Base-by-base conservation (phyloP, 1,139 yeast genomes). In the Candida sanyaensis region DNA sequence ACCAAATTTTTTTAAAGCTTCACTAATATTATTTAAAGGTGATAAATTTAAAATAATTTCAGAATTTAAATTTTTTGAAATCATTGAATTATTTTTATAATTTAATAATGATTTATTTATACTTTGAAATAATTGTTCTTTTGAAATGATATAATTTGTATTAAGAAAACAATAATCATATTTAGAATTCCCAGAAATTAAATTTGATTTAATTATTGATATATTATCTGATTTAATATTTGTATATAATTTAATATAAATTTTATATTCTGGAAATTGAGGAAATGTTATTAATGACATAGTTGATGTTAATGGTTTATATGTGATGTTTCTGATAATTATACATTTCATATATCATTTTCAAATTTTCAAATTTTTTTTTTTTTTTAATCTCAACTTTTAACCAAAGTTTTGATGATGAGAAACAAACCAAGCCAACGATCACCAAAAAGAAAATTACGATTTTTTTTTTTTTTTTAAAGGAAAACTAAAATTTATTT, bases 11-110 rank as follows among this genome's bases (percentile, higher is more conserved):
- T 64, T 68, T 51, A 75, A 62, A 1, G 80, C 77, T 48, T 75
- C 79, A 63, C 66, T 64, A 41, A 75, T 71, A 50, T 73, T 75
- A 59, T 74, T 75, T 12, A 70, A 63, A 2, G 80, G 78, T 4
- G 76, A 71, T 49, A 75, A 62, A 51, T 66, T 71, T 53, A 69
- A 66, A 24, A 75, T 66, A 33, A 75, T 69, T 52, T 75, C 80
- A 0, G 80, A 69, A 52, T 74, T 67, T 46, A 75, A 59, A 1
- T 77, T 67, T 42, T 71, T 72, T 33, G 80, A 75, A 51, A 64
- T 66, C 69, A 67, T 69, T 21, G 58, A 53, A 2, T 57, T 66
- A 24, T 59, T 57, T 4, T 44, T 49, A 36, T 58, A 50, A 57
- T 72, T 71, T 23, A 57, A 56, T n/a, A 75, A 44, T 6, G 79